phyloP scores from a whole-genome alignment of 148 eudicot species.

The Chenopodium suecicum region DNA sequence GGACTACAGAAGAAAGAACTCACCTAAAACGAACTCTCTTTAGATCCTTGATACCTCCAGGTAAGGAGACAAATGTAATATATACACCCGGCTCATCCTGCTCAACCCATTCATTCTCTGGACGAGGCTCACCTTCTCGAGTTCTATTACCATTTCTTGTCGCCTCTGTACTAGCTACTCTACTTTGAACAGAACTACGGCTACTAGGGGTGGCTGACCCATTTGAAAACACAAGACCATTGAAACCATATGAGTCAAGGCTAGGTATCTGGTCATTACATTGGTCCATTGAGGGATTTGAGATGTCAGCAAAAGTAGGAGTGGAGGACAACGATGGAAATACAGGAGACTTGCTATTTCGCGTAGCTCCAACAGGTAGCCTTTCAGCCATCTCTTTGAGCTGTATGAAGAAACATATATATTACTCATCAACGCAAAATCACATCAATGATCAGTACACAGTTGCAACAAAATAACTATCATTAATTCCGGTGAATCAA shows the following conservation, averaged over 20 bases:
- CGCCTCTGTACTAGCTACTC: conserved; percentile 46
- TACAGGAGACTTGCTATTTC: conserved; percentile 60
- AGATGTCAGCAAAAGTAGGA: conserved; percentile 45
- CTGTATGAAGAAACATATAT: conserved; percentile 15
- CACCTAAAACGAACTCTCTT: conserved; percentile 98
- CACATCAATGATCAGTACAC: background rate
- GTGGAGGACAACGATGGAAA: conserved; percentile 44
- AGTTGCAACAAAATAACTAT: background rate
- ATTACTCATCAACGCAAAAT: conserved; percentile 4
- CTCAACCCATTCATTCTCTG: conserved; percentile 89
- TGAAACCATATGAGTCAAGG: conserved; percentile 56
- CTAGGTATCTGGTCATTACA: conserved; percentile 42
- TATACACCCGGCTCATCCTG: conserved; percentile 98
- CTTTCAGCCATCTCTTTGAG: conserved; percentile 97
- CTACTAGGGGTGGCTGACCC: conserved; percentile 59
- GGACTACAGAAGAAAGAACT: conserved; percentile 15
- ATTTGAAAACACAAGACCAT: conserved; percentile 47
- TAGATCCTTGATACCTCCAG: conserved; percentile 87
- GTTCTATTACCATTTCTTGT: conserved; percentile 63
- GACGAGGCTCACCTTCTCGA: conserved; percentile 64
- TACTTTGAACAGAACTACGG: conserved; percentile 55
- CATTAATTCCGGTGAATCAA: background rate
- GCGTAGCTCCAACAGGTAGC: conserved; percentile 88
- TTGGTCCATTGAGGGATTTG: conserved; percentile 49
- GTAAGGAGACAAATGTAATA: conserved; percentile 81